A percentile compares a stretch with the other conserved stretches of the same genome.
Evolutionary conservation across 108 stramenopile species (phyloP).

Genomic region (Cylindrotheca fusiformis): DNA sequence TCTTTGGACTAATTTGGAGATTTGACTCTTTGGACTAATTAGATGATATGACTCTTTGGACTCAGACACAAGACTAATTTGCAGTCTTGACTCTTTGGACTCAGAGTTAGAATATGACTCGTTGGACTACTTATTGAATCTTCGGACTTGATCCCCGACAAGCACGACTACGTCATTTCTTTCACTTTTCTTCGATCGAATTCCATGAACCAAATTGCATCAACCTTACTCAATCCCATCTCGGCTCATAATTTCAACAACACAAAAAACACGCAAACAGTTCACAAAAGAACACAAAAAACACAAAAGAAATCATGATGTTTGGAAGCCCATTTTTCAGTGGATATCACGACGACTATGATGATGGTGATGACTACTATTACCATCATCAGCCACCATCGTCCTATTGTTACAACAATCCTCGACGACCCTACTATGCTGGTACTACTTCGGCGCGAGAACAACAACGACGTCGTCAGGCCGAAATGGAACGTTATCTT

Average conservation of each 20-base stretch:
- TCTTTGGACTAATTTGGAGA: too few relatives aligned
- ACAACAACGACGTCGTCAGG: constrained; percentile 3
- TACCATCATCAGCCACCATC: background rate
- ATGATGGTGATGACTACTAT: constrained; percentile 4
- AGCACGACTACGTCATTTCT: too few relatives aligned
- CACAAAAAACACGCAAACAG: background rate
- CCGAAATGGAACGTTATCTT: constrained; percentile 10
- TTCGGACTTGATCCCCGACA: too few relatives aligned
- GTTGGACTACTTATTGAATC: too few relatives aligned
- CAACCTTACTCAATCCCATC: too few relatives aligned
- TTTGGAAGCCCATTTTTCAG: constrained; percentile 5
- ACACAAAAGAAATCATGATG: constrained; percentile 8
- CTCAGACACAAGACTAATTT: too few relatives aligned
- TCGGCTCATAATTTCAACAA: constrained; percentile 11
- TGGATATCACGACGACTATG: constrained; percentile 1
- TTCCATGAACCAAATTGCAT: too few relatives aligned
- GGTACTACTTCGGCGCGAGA: background rate
- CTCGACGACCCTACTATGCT: constrained; percentile 11
- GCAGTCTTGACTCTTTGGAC: too few relatives aligned
- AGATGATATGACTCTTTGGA: too few relatives aligned
- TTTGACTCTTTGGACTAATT: too few relatives aligned
- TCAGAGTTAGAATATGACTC: too few relatives aligned
- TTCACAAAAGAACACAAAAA: background rate
- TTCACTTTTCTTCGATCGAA: too few relatives aligned
- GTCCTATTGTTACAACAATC: background rate